Evolutionary conservation across 1,284 basidiomycete genomes (phyloP).

Genomic region (Agroathelia rolfsii): DNA sequence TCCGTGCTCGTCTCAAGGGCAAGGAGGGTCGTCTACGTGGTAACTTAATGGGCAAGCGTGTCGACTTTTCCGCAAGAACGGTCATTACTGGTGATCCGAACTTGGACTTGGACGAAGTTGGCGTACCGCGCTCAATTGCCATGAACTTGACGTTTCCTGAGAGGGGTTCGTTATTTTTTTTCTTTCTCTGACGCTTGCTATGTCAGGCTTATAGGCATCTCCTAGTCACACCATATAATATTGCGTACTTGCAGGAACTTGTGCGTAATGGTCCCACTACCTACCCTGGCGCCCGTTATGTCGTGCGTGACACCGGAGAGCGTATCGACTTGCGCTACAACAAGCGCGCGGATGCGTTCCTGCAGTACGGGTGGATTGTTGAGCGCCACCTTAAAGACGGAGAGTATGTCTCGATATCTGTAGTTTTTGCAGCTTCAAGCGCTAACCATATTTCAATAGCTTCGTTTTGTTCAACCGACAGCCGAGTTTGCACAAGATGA

Average conservation of each 20-base stretch:
- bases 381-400: slow-evolving; percentile 97
- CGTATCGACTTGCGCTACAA: slow-evolving; percentile 96
- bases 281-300: slow-evolving; percentile 96
- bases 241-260: slow-evolving; percentile 87
- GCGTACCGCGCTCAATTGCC: slow-evolving; percentile 94
- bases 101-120: slow-evolving; percentile 92
- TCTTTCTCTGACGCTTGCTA: neutral
- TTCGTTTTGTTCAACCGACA: slow-evolving; percentile 98
- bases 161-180: slow-evolving; percentile 49
- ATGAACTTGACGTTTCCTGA: slow-evolving; percentile 98
- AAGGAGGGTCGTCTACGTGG: slow-evolving; percentile 98
- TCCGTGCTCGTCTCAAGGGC: slow-evolving; percentile 95
- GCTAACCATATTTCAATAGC: slow-evolving; percentile 29
- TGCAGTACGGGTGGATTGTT: slow-evolving; percentile 99
- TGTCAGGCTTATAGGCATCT: slow-evolving; percentile 9
- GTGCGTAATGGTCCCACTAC: slow-evolving; percentile 95
- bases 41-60: slow-evolving; percentile 99
- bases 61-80: slow-evolving; percentile 98
- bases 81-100: slow-evolving; percentile 99
- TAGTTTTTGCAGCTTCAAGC: neutral
- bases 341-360: slow-evolving; percentile 92
- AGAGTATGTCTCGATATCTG: slow-evolving; percentile 55
- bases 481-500: slow-evolving; percentile 98
- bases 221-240: slow-evolving; percentile 95
- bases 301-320: slow-evolving; percentile 96